Evolutionary conservation across 176 grass and related monocot genomes (phyloP).

Genomic region (Echinochloa phyllopogon): DNA sequence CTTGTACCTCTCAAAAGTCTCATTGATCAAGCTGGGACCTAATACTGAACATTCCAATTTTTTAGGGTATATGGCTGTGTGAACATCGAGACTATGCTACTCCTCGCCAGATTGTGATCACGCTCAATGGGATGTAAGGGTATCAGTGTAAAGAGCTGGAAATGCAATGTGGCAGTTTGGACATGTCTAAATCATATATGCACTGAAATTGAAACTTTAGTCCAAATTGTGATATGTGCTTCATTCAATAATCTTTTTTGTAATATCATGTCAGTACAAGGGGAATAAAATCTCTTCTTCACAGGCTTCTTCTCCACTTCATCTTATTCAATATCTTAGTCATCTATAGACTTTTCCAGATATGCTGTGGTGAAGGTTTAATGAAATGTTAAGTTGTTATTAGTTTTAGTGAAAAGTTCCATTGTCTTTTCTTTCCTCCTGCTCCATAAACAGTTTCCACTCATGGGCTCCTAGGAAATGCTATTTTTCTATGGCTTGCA

Average conservation of each 20-base stretch:
- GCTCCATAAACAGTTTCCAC: background rate
- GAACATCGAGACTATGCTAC: constrained; percentile 87
- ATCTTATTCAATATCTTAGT: background rate
- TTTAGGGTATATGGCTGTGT: constrained; percentile 94
- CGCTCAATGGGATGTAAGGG: constrained; percentile 69
- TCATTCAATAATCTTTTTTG: background rate
- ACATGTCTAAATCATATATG: background rate
- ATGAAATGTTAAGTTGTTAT: constrained; percentile 12
- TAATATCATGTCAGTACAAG: constrained; percentile 18
- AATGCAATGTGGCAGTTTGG: background rate
- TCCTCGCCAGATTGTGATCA: constrained; percentile 82
- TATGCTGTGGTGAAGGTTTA: background rate
- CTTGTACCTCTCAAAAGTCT: background rate
- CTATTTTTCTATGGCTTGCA: background rate
- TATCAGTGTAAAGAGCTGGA: background rate
- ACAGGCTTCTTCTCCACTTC: background rate
- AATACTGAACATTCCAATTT: constrained; percentile 7
- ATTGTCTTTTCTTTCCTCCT: background rate
- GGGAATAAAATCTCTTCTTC: background rate
- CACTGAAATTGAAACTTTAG: background rate
- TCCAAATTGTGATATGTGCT: constrained; percentile 19
- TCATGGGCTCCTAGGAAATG: background rate
- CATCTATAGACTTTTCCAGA: background rate
- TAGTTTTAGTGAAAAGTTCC: background rate
- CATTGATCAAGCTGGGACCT: background rate